Base-by-base conservation (phyloP, 495 filamentous ascomycete species). In the Neurospora sp. region DNA sequence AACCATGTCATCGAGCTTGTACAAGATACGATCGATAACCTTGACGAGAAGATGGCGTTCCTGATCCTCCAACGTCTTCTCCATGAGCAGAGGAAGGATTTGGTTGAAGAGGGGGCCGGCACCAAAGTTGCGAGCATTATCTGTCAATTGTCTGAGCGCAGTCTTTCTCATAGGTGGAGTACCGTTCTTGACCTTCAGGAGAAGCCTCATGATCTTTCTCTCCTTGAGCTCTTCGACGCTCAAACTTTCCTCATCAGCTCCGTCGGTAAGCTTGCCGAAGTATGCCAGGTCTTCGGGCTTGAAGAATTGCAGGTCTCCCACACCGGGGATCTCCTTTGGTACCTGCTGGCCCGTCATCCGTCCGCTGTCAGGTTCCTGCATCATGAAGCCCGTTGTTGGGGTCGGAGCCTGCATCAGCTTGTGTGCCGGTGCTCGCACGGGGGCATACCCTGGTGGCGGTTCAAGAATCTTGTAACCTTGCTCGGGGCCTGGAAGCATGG, bases 101-200 rank as follows among this genome's bases (percentile, higher is more conserved):
- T 99, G 96, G 82, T 98, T 97, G 85, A 99, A 99, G 9, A 98
- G 87, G 39, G 96, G 87, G 0, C 93, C 95, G 40, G 96, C 94
- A 65, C 96, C 96, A 79, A 99, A 98, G 83, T 97, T 93, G 22
- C 95, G 90, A 44, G 96, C 96, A 81, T 98, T 98, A 79, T 99
- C 96, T 37, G 96, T 99, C 70, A 99, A 89, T 78, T 98, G 96
- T 81, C 96, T 91, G 73, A 99, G 88, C n/a, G 96, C 96, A 59
- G 96, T 98, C 87, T 99, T 99, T 82, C 96, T 87, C 96, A 98
- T 98, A 3, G 96, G 94, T 68, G 96, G 96, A 40, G 96, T 98
- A 73, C 96, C 96, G 80, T 99, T 99, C 88, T 99, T 99, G 84
- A 99, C 95, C 83, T 98, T 99, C 70, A 99, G 85, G 45, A 99